Percentiles rank a stretch among this genome's conserved stretches.
Conservation (phyloP, 139 green algal genomes). For the Chlorella sp. region DNA sequence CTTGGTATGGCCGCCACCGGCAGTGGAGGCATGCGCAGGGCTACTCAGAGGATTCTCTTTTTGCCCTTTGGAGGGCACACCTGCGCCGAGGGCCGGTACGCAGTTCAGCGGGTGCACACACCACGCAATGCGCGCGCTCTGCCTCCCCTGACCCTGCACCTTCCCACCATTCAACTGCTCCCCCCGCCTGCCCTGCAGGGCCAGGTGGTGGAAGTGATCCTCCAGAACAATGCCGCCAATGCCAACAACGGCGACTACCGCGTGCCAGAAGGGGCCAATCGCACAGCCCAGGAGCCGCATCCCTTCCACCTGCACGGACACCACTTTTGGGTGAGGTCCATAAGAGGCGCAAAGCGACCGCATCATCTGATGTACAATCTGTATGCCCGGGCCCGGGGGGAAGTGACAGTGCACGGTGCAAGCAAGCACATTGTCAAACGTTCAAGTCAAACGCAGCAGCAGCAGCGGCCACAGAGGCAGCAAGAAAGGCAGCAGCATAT, state of each 20-base stretch:
- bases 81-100: too few species aligned
- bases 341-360: not conserved
- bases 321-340: conserved; percentile 70
- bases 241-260: conserved; percentile 54
- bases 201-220: conserved; percentile 48
- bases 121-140: too few species aligned
- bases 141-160: not conserved
- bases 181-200: conserved; percentile 22
- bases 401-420: too few species aligned
- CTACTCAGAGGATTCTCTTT: not conserved
- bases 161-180: not conserved
- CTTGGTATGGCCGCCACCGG: not conserved
- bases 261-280: conserved; percentile 11
- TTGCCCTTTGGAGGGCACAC: too few species aligned
- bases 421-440: not conserved
- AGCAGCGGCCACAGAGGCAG: too few species aligned
- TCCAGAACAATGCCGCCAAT: conserved; percentile 60
- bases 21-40: too few species aligned
- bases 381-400: too few species aligned
- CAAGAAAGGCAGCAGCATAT: not conserved
- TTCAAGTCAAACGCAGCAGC: too few species aligned
- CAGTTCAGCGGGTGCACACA: too few species aligned
- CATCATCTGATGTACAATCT: too few species aligned
- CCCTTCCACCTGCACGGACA: conserved; percentile 81
- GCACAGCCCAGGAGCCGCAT: conserved; percentile 61